Percentiles rank a stretch among this genome's conserved stretches.
Conservation (phyloP, 2,329 filamentous ascomycete species). For the Akanthomyces muscarius region DNA sequence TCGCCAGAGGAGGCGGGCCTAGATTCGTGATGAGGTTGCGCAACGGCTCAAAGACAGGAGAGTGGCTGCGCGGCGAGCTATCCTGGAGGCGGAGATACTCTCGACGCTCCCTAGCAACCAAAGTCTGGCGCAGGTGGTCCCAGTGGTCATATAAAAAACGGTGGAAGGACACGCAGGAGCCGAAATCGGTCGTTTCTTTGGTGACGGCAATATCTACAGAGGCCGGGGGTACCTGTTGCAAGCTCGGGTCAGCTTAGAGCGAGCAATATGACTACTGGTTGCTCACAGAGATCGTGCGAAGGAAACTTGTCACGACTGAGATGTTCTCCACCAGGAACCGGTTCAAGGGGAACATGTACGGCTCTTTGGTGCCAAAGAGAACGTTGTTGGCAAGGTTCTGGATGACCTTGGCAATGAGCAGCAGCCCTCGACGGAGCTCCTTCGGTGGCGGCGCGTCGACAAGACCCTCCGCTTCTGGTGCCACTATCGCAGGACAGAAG, state of each 20-base stretch:
- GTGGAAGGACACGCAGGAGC: conserved; percentile 66
- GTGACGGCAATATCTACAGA: conserved; percentile 37
- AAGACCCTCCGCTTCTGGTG: conserved; percentile 64
- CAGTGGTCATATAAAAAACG: conserved; percentile 68
- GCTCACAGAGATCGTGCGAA: conserved; percentile 63
- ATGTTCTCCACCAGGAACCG: conserved; percentile 66
- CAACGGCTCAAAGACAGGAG: conserved; percentile 57
- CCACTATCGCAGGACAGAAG: conserved; percentile 69
- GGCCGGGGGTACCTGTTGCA: conserved; percentile 43
- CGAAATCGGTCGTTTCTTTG: conserved; percentile 61
- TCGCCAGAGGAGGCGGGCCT: conserved; percentile 62
- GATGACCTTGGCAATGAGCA: conserved; percentile 67
- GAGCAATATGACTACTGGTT: conserved; percentile 22
- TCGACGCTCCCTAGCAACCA: conserved; percentile 56
- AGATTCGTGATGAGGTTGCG: conserved; percentile 61
- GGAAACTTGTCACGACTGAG: conserved; percentile 61
- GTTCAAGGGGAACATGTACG: conserved; percentile 69
- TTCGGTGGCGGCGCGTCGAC: conserved; percentile 58
- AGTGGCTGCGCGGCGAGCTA: conserved; percentile 48
- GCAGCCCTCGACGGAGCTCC: conserved; percentile 63
- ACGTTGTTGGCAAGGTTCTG: conserved; percentile 71
- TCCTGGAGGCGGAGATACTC: conserved; percentile 53
- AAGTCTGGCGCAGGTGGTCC: conserved; percentile 63
- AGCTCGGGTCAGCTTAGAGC: conserved; percentile 3
- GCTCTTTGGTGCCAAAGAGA: conserved; percentile 66